Conservation (phyloP, 805 yeast species). For the Hyphopichia homilentoma region DNA sequence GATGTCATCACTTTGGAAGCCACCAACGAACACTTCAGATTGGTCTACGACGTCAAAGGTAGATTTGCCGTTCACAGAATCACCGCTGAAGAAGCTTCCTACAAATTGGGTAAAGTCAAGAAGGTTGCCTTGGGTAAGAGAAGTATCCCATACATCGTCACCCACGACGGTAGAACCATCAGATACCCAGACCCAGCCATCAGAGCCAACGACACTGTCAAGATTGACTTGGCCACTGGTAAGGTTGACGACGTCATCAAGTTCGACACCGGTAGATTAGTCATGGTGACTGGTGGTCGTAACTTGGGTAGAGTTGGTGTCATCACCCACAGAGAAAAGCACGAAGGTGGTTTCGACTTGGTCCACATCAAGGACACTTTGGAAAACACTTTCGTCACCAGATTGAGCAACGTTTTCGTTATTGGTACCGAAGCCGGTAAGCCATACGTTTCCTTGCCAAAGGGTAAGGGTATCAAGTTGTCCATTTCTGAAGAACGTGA, state of each 20-base stretch:
- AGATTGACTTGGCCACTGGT: slow-evolving; percentile 23
- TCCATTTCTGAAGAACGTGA: slow-evolving; percentile 42
- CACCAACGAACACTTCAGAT: slow-evolving; percentile 28
- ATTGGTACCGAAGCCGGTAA: slow-evolving; percentile 40
- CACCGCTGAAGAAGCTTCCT: slow-evolving; percentile 24
- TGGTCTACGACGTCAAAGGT: slow-evolving; percentile 26
- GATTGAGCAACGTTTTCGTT: slow-evolving; percentile 39
- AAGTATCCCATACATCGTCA: slow-evolving; percentile 23
- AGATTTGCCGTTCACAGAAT: slow-evolving; percentile 26
- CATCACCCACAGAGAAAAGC: slow-evolving; percentile 40
- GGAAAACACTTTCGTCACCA: slow-evolving; percentile 41
- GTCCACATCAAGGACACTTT: slow-evolving; percentile 40
- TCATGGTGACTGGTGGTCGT: slow-evolving; percentile 43
- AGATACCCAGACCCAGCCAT: slow-evolving; percentile 24
- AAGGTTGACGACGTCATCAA: slow-evolving; percentile 27
- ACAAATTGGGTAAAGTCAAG: slow-evolving; percentile 25
- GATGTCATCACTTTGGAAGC: slow-evolving; percentile 29
- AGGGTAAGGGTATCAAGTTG: slow-evolving; percentile 43
- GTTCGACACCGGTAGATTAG: slow-evolving; percentile 39
- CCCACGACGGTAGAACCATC: slow-evolving; percentile 26
- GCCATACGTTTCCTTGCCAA: slow-evolving; percentile 40
- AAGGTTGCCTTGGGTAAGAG: slow-evolving; percentile 22
- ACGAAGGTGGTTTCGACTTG: slow-evolving; percentile 42
- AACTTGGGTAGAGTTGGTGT: slow-evolving; percentile 44
- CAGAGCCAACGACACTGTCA: slow-evolving; percentile 21